Conservation (phyloP, 2,329 filamentous ascomycete genomes). For the Boeremia lycopersici region DNA sequence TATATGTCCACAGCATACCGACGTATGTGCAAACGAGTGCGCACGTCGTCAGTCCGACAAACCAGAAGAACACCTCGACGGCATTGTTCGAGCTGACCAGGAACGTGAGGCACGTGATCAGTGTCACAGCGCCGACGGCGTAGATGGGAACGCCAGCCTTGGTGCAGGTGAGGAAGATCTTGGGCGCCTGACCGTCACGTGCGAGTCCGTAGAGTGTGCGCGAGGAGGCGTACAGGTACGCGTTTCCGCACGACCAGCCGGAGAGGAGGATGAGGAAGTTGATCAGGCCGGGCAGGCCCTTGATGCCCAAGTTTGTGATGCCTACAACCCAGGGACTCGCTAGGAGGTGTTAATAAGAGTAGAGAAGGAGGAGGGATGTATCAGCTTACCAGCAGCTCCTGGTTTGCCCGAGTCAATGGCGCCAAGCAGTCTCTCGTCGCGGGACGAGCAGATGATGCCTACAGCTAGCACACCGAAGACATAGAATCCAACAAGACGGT, state of each 20-base stretch:
- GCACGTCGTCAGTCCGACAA: constrained; percentile 66
- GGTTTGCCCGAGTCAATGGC: constrained; percentile 59
- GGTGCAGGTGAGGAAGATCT: constrained; percentile 64
- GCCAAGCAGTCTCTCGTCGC: constrained; percentile 46
- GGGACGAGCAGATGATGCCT: constrained; percentile 63
- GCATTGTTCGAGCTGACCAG: constrained; percentile 52
- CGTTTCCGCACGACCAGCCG: constrained; percentile 64
- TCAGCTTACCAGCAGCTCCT: constrained; percentile 51
- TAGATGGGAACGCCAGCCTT: constrained; percentile 63
- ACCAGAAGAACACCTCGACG: constrained; percentile 66
- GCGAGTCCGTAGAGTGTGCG: constrained; percentile 62
- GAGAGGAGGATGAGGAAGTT: constrained; percentile 72
- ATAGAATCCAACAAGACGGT: constrained; percentile 68
- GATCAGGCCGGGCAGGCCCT: constrained; percentile 68
- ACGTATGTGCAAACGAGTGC: constrained; percentile 17
- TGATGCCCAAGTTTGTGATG: constrained; percentile 58
- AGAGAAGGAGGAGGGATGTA: background rate
- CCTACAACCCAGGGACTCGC: constrained; percentile 59
- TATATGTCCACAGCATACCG: constrained; percentile 18
- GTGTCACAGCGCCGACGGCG: constrained; percentile 52
- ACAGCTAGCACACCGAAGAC: constrained; percentile 64
- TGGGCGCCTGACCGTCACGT: constrained; percentile 69
- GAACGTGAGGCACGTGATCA: constrained; percentile 57
- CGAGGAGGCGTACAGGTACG: constrained; percentile 59
- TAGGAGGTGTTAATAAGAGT: background rate